phyloP scores from a whole-genome alignment of 23 red algal genomes.

The Gracilaria gracilis region DNA sequence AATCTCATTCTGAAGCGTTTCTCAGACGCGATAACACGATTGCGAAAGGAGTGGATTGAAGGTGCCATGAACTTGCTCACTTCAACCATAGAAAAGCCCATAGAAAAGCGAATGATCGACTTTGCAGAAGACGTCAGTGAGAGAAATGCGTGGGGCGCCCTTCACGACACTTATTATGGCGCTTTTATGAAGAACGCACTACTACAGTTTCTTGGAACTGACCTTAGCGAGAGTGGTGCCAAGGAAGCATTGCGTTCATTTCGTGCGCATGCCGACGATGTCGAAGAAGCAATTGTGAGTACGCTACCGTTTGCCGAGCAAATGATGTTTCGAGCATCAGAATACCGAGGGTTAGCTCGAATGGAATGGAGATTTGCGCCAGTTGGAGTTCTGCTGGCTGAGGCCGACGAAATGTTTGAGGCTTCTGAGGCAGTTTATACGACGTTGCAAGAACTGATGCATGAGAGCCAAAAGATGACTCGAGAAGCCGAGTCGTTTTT shows the following conservation, averaged over 20 bases:
- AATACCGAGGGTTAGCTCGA: constrained; percentile 51
- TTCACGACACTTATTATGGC: constrained; percentile 58
- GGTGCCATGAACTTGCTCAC: constrained; percentile 34
- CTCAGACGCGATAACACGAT: neutral
- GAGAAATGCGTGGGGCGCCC: constrained; percentile 31
- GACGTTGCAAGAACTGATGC: constrained; percentile 20
- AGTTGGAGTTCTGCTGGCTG: constrained; percentile 28
- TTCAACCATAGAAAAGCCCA: constrained; percentile 16
- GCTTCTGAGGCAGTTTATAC: constrained; percentile 31
- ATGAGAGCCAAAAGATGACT: constrained; percentile 50
- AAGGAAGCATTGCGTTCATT: constrained; percentile 61
- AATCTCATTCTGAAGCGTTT: constrained; percentile 5
- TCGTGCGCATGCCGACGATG: constrained; percentile 44
- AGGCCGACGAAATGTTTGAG: constrained; percentile 30
- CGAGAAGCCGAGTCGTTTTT: constrained; percentile 65
- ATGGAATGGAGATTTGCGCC: constrained; percentile 35
- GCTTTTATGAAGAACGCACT: constrained; percentile 42
- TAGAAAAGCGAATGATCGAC: constrained; percentile 43
- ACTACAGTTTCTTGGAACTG: constrained; percentile 53
- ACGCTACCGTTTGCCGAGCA: constrained; percentile 56
- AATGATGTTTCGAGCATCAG: constrained; percentile 56
- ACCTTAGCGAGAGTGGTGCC: constrained; percentile 61
- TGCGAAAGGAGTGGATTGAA: constrained; percentile 54
- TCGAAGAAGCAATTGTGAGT: constrained; percentile 19
- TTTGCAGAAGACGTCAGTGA: constrained; percentile 38